These are phyloP conservation scores for Capronia americana DNA, from an alignment of 2,329 filamentous ascomycete species.

Conservation along the genomic window DNA sequence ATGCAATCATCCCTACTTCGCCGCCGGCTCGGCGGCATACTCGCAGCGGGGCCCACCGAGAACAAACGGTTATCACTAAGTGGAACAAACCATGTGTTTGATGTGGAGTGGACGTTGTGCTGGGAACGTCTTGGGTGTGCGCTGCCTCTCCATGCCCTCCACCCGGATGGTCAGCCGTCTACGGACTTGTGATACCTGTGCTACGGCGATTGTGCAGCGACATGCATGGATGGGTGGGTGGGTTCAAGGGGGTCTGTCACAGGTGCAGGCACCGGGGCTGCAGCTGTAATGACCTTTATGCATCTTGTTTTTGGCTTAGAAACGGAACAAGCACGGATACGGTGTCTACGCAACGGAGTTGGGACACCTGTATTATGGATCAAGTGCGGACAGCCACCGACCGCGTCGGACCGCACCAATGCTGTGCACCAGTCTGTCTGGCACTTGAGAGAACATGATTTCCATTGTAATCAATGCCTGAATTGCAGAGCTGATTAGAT, in stretches of 20 bases:
- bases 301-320: constrained; percentile 20
- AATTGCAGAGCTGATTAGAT: background rate
- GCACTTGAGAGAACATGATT: background rate
- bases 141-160: background rate
- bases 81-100: background rate
- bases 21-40: constrained; percentile 56
- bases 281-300: constrained; percentile 15
- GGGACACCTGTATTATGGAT: background rate
- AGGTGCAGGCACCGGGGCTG: constrained; percentile 1
- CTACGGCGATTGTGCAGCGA: background rate
- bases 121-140: background rate
- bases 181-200: background rate
- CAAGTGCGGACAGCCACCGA: background rate
- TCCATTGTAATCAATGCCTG: background rate
- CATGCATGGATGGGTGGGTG: background rate
- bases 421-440: background rate
- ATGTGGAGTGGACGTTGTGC: background rate
- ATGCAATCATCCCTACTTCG: constrained; percentile 83
- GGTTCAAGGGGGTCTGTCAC: background rate
- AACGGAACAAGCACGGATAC: constrained; percentile 10
- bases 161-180: background rate
- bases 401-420: background rate
- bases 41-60: constrained; percentile 48
- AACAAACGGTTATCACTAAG: constrained; percentile 50
- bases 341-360: background rate